Evolutionary conservation across 495 filamentous ascomycete genomes (phyloP).

Genomic region (Chaetomium fimeti): DNA sequence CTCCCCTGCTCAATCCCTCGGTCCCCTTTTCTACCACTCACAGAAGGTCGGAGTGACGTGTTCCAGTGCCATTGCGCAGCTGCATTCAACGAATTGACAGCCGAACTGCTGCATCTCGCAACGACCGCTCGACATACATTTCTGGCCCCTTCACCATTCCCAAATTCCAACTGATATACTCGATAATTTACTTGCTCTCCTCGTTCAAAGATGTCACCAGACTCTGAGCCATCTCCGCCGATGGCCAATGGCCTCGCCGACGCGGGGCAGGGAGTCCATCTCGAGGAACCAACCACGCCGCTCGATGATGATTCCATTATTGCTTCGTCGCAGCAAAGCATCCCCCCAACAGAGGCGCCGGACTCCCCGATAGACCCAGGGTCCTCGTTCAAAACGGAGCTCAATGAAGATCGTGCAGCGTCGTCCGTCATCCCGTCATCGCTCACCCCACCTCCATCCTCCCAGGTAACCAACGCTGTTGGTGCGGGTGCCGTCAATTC

Average conservation of each 20-base stretch:
- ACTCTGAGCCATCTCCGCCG: conserved; percentile 31
- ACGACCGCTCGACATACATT: background rate
- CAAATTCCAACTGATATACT: background rate
- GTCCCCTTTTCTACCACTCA: conserved; percentile 3
- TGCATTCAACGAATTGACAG: conserved; percentile 9
- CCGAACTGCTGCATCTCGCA: background rate
- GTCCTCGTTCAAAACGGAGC: conserved; percentile 41
- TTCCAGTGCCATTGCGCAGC: conserved; percentile 20
- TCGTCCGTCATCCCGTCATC: conserved; percentile 48
- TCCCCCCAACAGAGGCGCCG: conserved; percentile 46
- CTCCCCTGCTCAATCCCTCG: background rate
- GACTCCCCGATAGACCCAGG: conserved; percentile 42
- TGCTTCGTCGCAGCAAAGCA: conserved; percentile 43
- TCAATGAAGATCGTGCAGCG: conserved; percentile 40
- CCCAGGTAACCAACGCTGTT: conserved; percentile 54
- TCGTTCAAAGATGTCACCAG: conserved; percentile 24
- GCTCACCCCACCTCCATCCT: conserved; percentile 74
- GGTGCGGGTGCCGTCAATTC: conserved; percentile 35
- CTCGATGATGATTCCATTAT: conserved; percentile 35
- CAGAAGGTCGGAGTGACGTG: conserved; percentile 20
- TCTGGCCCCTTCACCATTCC: background rate
- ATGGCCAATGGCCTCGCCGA: conserved; percentile 30
- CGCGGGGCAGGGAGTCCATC: conserved; percentile 27
- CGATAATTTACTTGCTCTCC: background rate
- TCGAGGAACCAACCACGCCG: conserved; percentile 43